Evolutionary conservation across 345 rosid genomes (phyloP).

Genomic region (Triadica sebifera): DNA sequence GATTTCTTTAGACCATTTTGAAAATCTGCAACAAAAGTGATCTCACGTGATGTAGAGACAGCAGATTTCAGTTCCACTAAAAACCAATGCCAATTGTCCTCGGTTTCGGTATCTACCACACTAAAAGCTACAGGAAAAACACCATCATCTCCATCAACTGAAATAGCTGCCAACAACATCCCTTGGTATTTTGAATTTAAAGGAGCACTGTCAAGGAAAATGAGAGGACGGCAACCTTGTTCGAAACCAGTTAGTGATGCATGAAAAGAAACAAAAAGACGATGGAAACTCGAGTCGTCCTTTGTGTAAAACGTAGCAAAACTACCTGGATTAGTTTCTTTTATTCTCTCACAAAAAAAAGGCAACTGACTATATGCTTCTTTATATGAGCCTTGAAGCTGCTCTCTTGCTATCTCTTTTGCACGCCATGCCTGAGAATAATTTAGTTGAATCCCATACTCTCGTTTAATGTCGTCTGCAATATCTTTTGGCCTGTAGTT

Average conservation of each 20-base stretch:
- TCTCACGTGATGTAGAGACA: slow-evolving; percentile 43
- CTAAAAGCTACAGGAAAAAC: slow-evolving; percentile 81
- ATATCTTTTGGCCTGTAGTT: slow-evolving; percentile 90
- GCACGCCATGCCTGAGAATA: slow-evolving; percentile 97
- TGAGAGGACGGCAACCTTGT: slow-evolving; percentile 86
- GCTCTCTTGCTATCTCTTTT: slow-evolving; percentile 87
- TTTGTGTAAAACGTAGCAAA: slow-evolving; percentile 68
- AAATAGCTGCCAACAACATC: slow-evolving; percentile 60
- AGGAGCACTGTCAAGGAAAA: slow-evolving; percentile 70
- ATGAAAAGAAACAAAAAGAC: slow-evolving; percentile 78
- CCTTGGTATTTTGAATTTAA: slow-evolving; percentile 86
- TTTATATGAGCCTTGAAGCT: slow-evolving; percentile 89
- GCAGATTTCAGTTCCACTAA: slow-evolving; percentile 66
- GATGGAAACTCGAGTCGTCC: slow-evolving; percentile 88
- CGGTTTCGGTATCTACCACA: slow-evolving; percentile 75
- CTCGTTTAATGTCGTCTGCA: slow-evolving; percentile 81
- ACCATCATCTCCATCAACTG: slow-evolving; percentile 80
- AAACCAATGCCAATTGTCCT: slow-evolving; percentile 92
- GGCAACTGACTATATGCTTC: slow-evolving; percentile 84
- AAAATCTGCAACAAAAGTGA: slow-evolving; percentile 82
- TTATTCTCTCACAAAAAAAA: slow-evolving; percentile 76
- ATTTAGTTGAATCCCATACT: slow-evolving; percentile 85
- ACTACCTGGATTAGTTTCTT: slow-evolving; percentile 94
- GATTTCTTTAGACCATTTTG: slow-evolving; percentile 70
- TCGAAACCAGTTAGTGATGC: slow-evolving; percentile 78